Conservation (phyloP, 1,284 basidiomycete species). For the Ceratobasidium sp. region DNA sequence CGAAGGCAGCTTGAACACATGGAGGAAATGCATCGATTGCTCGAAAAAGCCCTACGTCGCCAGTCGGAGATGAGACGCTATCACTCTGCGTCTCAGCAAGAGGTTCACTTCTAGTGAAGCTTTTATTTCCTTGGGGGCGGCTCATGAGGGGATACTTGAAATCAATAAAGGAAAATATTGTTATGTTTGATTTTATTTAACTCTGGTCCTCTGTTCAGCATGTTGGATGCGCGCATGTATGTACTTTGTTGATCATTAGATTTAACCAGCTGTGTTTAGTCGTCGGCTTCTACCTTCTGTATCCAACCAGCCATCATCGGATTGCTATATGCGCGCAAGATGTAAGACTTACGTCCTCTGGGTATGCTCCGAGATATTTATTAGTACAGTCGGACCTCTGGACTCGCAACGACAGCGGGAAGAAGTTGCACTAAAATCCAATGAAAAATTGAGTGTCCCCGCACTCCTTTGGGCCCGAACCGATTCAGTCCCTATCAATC, state of each 20-base stretch:
- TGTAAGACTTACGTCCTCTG: too few species aligned
- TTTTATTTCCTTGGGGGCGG: neutral
- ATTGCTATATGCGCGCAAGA: too few species aligned
- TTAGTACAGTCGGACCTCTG: too few species aligned
- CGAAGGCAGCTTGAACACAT: slow-evolving; percentile 13
- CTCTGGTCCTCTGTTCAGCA: neutral
- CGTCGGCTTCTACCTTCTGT: too few species aligned
- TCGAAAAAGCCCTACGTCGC: neutral
- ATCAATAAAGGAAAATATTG: neutral
- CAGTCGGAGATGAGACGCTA: neutral
- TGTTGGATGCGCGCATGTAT: neutral
- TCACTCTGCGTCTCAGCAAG: neutral
- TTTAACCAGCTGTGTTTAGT: too few species aligned
- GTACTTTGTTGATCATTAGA: neutral
- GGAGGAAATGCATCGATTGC: slow-evolving; percentile 11
- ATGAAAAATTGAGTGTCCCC: too few species aligned
- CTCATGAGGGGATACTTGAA: neutral
- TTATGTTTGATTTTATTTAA: neutral
- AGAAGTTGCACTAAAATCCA: too few species aligned
- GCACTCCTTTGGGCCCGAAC: too few species aligned
- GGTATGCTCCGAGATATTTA: too few species aligned
- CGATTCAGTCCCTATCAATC: too few species aligned
- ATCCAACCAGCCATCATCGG: too few species aligned
- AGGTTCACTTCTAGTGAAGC: neutral
- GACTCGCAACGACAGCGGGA: too few species aligned